Base-by-base conservation (phyloP, 805 yeast species). In the Candida sakaeoensis region DNA sequence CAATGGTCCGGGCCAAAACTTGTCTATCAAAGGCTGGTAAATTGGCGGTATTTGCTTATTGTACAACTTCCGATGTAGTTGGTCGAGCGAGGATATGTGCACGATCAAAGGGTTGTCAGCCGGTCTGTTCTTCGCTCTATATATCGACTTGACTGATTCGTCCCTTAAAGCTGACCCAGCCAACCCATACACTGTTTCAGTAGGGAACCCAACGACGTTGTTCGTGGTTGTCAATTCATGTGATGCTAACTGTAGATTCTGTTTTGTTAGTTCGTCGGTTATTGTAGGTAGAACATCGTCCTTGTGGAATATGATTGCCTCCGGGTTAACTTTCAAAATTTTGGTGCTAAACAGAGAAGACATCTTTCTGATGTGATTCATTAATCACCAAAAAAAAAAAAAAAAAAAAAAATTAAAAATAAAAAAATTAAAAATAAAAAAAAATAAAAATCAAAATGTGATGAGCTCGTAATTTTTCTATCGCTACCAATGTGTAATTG, bases 1-100 rank as follows among this genome's bases (percentile, higher is more conserved):
- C 41, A 93, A 64, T 0, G 99, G 98, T 0, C 99, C 99, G 0
- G 99, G 99, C 98, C 98, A 93, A 52, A 85, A 84, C 46, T 71
- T 72, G 2, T 72, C 70, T 8, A 90, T 68, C 30, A 93, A 67
- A 0, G 78, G 74, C 23, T 66, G 61, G 57, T 93, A 93, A 0
- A 81, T 71, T 1, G 64, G 63, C 0, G 98, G 98, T 5, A 91
- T 75, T 17, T 68, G 63, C 18, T 67, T 62, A 14, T 60, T 43
- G 3, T 72, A 69, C n/a, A 78, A 67, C 48, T 72, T 72, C 25
- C 84, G 61, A 40, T 78, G 68, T 31, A 93, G 68, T 61, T 89
- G 97, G 19, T 75, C 77, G 2, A 77, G 53, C 0, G 95, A 84
- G 0, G 96, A 79, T 1, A 93, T 79, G 57, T 93, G 99, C 0